Evolutionary conservation across 768 basidiomycete genomes (phyloP), one percentile per base, ranked within the genome.

Genomic region (Clavaria fumosa): DNA sequence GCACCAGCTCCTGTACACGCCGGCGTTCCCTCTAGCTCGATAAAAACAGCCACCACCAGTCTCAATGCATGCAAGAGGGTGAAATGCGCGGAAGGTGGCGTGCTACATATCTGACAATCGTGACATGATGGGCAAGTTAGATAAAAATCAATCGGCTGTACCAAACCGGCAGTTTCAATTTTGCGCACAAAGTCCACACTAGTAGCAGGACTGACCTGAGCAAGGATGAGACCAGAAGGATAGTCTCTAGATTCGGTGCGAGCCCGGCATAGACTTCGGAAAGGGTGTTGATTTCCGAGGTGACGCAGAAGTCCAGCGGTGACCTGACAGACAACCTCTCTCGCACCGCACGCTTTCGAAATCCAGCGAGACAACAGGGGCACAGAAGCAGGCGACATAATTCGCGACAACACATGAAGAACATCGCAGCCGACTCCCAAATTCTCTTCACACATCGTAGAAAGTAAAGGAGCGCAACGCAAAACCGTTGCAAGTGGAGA

Each of bases 111-210:
- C 33, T 43, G 45, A 26, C 45, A 48, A 41, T 51, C 55, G 49
- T 37, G 42, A 42, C 39, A 55, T 38, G 55, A 51, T 19, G 58
- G 55, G 39, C 57, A 58, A 45, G 55, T 62, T 57, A 69, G 52
- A 46, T 61, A 63, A 49, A 69, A 62, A 53, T 67, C 61, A 58
- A 69, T 56, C 32, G 69, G 66, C 72, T 75, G 54, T 50, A 55
- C 45, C 47, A 19, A 22, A 3, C 15, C 17, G 22, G 7, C 11
- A 18, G 27, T 10, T 28, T 30, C 40, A 20, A 18, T 22, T 4
- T 7, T 14, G 19, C 7, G 40, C 37, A 38, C 26, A 41, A 43
- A 39, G n/a, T n/a, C n/a, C 28, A 39, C 41, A 42, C 33, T 32
- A 43, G 41, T 42, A 42, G 44, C 43, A 42, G 43, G 50, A 55